Evolutionary conservation across 1,284 basidiomycete species (phyloP).

Genomic region (Pascua guehoae): DNA sequence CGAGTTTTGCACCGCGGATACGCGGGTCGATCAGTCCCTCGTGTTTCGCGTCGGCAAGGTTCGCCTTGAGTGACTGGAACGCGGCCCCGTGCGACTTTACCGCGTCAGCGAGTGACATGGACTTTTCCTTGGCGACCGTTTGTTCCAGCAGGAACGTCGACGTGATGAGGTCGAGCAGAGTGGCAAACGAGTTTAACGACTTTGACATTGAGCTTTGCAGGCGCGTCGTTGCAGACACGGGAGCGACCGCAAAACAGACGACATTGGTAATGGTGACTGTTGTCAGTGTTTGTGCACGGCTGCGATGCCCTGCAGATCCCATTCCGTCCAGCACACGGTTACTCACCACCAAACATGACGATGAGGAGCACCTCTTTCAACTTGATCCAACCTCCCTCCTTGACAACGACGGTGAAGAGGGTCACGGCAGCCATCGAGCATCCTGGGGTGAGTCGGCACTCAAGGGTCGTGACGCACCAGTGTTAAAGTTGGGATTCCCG

Average conservation of each 20-base stretch:
- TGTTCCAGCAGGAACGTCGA: constrained; percentile 75
- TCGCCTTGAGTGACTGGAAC: constrained; percentile 80
- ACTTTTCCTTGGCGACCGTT: constrained; percentile 27
- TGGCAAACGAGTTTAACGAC: constrained; percentile 81
- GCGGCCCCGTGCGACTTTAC: constrained; percentile 77
- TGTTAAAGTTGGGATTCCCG: constrained; percentile 82
- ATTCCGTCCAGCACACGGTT: too few species aligned
- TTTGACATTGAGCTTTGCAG: constrained; percentile 76
- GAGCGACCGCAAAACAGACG: constrained; percentile 77
- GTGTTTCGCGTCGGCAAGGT: constrained; percentile 73
- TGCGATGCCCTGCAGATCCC: too few species aligned
- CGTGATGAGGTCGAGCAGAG: constrained; percentile 73
- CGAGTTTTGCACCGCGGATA: constrained; percentile 52
- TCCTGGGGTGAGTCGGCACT: constrained; percentile 53
- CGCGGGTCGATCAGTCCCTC: constrained; percentile 63
- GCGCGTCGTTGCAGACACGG: constrained; percentile 75
- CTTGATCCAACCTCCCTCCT: constrained; percentile 77
- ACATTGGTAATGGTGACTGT: constrained; percentile 67
- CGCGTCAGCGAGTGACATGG: constrained; percentile 64
- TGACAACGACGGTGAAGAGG: constrained; percentile 79
- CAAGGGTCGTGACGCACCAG: constrained; percentile 56
- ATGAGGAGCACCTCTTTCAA: constrained; percentile 72
- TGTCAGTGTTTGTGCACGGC: not conserved
- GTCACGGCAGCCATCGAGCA: constrained; percentile 88
- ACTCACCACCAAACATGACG: constrained; percentile 63